Percentiles rank a stretch among this genome's conserved stretches.
phyloP scores from a whole-genome alignment of 169 alveolate species.

The Cryptosporidium canis region DNA sequence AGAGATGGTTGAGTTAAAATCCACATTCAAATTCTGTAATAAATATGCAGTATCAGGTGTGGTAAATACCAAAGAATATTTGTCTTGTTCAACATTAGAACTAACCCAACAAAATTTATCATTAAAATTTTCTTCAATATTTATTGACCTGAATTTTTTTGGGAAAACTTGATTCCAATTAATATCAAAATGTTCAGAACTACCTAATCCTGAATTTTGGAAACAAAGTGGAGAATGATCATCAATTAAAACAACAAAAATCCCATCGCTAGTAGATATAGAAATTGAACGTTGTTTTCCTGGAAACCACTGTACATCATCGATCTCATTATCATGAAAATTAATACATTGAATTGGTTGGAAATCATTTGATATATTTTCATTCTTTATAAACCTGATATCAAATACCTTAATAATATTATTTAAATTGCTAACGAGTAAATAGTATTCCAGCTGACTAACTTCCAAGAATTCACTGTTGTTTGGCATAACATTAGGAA shows the following conservation, averaged over 20 bases:
- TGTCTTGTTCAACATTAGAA: too few relatives aligned
- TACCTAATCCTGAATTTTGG: not conserved
- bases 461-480: not conserved
- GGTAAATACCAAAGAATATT: constrained; percentile 4
- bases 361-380: not conserved
- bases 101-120: constrained; percentile 58
- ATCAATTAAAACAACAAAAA: not conserved
- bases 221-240: not conserved
- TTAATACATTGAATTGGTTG: not conserved
- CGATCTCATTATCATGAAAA: not conserved
- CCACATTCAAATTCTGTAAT: not conserved
- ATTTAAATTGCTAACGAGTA: constrained; percentile 27
- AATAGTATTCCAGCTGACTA: not conserved
- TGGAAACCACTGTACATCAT: constrained; percentile 58
- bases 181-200: not conserved
- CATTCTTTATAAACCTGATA: constrained; percentile 8
- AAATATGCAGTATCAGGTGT: constrained; percentile 1
- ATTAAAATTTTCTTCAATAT: not conserved
- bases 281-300: constrained; percentile 8
- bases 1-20: not conserved
- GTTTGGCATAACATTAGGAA: not conserved
- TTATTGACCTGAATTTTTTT: constrained; percentile 3
- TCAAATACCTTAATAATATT: constrained; percentile 25
- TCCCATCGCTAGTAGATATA: not conserved
- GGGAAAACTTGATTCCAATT: not conserved